phyloP scores from a whole-genome alignment of 768 basidiomycete species.

The Collybia sordida region DNA sequence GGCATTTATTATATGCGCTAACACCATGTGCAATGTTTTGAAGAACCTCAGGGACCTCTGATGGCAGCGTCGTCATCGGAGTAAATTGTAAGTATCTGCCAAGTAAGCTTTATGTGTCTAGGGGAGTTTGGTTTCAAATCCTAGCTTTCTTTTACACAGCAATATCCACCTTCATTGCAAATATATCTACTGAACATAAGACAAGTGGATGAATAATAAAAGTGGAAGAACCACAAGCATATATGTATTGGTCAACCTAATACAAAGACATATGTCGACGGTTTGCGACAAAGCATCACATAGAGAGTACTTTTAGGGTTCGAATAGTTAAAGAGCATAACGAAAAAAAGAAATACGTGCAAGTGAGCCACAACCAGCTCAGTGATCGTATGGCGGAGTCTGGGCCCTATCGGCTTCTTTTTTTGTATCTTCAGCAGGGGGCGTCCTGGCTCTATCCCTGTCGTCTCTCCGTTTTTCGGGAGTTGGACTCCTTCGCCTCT shows the following conservation, averaged over 20 bases:
- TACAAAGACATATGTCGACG: constrained; percentile 8
- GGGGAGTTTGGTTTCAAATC: too few relatives aligned
- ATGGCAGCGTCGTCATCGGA: too few relatives aligned
- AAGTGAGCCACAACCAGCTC: constrained; percentile 15
- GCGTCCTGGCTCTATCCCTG: constrained; percentile 51
- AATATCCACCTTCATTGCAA: neutral
- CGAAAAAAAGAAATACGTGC: neutral
- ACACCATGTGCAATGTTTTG: too few relatives aligned
- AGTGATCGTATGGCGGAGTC: constrained; percentile 62
- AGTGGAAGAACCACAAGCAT: neutral
- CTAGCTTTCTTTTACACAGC: too few relatives aligned
- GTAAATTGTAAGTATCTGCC: too few relatives aligned
- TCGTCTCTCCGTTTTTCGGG: constrained; percentile 40
- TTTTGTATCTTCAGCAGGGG: constrained; percentile 44
- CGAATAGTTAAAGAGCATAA: neutral
- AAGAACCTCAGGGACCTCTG: too few relatives aligned
- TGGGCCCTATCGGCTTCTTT: constrained; percentile 48
- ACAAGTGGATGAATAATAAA: neutral
- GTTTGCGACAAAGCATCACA: constrained; percentile 5
- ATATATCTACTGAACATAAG: neutral
- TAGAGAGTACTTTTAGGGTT: constrained; percentile 1
- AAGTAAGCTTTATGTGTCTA: too few relatives aligned
- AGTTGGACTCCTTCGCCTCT: constrained; percentile 36
- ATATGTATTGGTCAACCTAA: constrained; percentile 1
- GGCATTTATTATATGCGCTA: too few relatives aligned